These are phyloP conservation scores for Epichloe uncinata DNA, from an alignment of 2,329 filamentous ascomycete genomes.

Conservation along the genomic window DNA sequence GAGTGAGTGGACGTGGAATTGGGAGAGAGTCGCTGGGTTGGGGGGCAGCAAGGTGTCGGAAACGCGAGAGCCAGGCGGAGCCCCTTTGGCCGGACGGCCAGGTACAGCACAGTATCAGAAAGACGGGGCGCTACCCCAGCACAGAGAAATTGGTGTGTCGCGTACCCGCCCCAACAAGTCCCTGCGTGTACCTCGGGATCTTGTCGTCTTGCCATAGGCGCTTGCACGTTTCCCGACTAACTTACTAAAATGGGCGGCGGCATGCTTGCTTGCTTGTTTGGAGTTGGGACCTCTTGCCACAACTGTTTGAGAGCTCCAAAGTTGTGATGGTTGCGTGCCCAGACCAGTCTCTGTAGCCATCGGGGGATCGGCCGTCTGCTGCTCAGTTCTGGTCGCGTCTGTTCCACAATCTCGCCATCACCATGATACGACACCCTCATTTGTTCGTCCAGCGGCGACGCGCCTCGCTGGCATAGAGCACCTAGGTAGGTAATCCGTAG, in stretches of 20 bases:
- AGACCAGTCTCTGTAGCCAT: background rate
- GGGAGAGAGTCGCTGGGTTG: slow-evolving; percentile 13
- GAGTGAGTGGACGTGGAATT: slow-evolving; percentile 16
- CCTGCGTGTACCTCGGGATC: slow-evolving; percentile 12
- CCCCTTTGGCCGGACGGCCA: slow-evolving; percentile 7
- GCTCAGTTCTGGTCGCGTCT: background rate
- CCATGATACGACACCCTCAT: background rate
- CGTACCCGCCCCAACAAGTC: slow-evolving; percentile 24
- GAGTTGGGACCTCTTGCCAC: no score
- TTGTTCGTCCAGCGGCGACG: no score
- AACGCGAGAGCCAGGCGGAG: background rate
- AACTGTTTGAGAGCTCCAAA: no score
- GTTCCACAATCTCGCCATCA: background rate
- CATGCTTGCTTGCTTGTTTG: no score
- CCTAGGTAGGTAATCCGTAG: no score
- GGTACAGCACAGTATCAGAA: slow-evolving; percentile 26
- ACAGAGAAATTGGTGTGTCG: slow-evolving; percentile 22
- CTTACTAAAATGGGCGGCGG: no score
- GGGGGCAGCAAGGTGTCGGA: slow-evolving; percentile 13
- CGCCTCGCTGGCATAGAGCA: no score
- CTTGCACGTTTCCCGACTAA: no score
- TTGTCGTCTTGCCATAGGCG: background rate
- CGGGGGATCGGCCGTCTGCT: background rate
- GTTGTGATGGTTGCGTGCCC: background rate
- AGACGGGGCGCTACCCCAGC: slow-evolving; percentile 19